These are phyloP conservation scores for Larix sibirica DNA, from an alignment of 83 land plant species.

Conservation along the genomic window DNA sequence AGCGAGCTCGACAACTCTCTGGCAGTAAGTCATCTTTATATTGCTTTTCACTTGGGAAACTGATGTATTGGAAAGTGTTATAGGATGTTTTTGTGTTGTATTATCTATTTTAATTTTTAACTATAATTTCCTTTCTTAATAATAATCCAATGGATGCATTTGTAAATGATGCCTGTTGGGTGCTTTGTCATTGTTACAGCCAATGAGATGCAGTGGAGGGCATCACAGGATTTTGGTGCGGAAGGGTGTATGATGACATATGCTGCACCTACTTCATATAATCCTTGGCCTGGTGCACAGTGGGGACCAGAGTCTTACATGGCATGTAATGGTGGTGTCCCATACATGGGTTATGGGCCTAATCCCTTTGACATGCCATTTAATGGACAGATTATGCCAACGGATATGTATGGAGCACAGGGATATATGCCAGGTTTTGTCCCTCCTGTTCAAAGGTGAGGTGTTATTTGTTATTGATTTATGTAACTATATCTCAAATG, in stretches of 20 bases:
- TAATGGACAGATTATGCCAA: conserved; percentile 46
- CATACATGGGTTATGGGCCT: conserved; percentile 54
- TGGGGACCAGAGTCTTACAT: conserved; percentile 56
- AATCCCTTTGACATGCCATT: conserved; percentile 62
- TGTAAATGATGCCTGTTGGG: not conserved
- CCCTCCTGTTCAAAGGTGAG: conserved; percentile 59
- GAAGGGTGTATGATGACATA: conserved; percentile 49
- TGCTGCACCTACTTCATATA: conserved; percentile 40
- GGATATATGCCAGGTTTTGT: conserved; percentile 43
- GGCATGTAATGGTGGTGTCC: conserved; percentile 46
- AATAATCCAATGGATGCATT: not conserved
- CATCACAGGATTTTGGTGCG: conserved; percentile 42
- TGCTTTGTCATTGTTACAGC: conserved; percentile 2
- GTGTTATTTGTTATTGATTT: not conserved
- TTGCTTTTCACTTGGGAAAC: not conserved
- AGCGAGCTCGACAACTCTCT: conserved; percentile 28
- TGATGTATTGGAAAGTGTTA: not conserved
- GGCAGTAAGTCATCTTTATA: conserved; percentile 27
- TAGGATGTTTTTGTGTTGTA: not conserved
- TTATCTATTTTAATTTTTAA: not conserved
- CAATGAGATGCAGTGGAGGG: conserved; percentile 48
- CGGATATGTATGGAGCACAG: conserved; percentile 56
- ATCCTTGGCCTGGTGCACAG: conserved; percentile 62
- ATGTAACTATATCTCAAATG: no score
- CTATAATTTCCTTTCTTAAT: not conserved